Evolutionary conservation across 306 rosid genomes (phyloP), one percentile per base, ranked within the genome.

Genomic region (Urtica urens): DNA sequence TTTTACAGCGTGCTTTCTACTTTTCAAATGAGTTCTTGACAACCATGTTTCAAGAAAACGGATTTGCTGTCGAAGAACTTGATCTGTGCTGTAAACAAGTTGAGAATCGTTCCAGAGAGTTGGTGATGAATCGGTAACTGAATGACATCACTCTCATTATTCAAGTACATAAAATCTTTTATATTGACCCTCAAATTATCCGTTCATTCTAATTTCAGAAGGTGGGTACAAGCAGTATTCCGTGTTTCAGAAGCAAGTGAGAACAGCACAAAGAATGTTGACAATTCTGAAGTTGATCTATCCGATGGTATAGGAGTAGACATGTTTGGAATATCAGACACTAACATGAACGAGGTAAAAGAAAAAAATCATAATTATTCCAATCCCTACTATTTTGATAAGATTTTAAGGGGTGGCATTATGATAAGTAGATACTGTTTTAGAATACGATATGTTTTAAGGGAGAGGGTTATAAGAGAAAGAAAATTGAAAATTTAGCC

Each of bases 221-320:
- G 95, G 46, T 90, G 97, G 97, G 74, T 84, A 45, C 97, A 84
- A 77, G 97, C 95, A 20, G 87, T 79, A 48, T 84, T 81, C 72
- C 56, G 38, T 23, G 57, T 52, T 64, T 72, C 85, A 59, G 82
- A 40, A 33, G 45, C 54, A 40, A 45, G 64, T 46, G 55, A 67
- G 74, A 72, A 62, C 51, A 26, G 11, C 23, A 46, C 35, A 23
- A 59, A 46, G 28, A 63, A 39, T 38, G 59, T 52, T 26, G 67
- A 64, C 15, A 77, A 73, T 54, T 19, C 60, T 64, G 78, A 78
- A 28, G 58, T 84, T 51, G 97, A 90, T 74, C 60, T 79, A 29
- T 79, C 92, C 3, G 95, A 81, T 41, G 84, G 95, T 49, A 62
- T 90, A 34, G 97, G 79, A 28, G 42, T 49, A 16, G 93, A 81